Percentiles rank a stretch among this genome's conserved stretches.
These are phyloP conservation scores for Microsporum audouinii DNA, from an alignment of 2,329 filamentous ascomycete species.

Conservation along the genomic window DNA sequence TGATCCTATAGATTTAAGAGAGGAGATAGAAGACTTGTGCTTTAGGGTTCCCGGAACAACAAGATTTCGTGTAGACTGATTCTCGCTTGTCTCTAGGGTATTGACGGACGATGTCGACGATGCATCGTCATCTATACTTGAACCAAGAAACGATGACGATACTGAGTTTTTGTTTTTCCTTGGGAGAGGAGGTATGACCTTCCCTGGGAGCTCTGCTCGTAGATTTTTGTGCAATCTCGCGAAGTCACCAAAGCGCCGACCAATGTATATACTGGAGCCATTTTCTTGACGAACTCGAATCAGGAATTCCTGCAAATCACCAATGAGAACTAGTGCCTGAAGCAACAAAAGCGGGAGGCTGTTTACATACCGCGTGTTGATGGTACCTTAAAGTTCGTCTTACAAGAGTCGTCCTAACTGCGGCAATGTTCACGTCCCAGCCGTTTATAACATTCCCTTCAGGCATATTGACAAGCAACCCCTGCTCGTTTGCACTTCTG, in stretches of 20 bases:
- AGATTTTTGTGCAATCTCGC: constrained; percentile 64
- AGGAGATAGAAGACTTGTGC: constrained; percentile 13
- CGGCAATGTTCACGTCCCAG: constrained; percentile 94
- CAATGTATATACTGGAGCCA: constrained; percentile 66
- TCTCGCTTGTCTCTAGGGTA: constrained; percentile 47
- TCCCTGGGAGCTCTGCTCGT: constrained; percentile 77
- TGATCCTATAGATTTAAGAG: constrained; percentile 17
- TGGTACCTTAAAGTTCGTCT: constrained; percentile 84
- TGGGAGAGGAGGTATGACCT: constrained; percentile 73
- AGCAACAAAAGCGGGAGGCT: not conserved
- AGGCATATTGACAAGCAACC: constrained; percentile 73
- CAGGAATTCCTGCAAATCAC: constrained; percentile 60
- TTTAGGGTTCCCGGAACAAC: constrained; percentile 5
- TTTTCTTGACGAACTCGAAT: constrained; percentile 71
- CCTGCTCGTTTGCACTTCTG: constrained; percentile 79
- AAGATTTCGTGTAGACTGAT: constrained; percentile 25
- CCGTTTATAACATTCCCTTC: constrained; percentile 88
- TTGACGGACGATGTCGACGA: constrained; percentile 74
- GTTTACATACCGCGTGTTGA: constrained; percentile 67
- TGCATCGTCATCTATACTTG: constrained; percentile 57
- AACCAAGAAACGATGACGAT: constrained; percentile 48
- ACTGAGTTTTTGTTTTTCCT: constrained; percentile 82
- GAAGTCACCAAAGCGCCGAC: constrained; percentile 82
- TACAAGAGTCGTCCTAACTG: constrained; percentile 65
- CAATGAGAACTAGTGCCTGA: not conserved